Conservation (phyloP, 129 eudicot species). For the Lactuca saligna region DNA sequence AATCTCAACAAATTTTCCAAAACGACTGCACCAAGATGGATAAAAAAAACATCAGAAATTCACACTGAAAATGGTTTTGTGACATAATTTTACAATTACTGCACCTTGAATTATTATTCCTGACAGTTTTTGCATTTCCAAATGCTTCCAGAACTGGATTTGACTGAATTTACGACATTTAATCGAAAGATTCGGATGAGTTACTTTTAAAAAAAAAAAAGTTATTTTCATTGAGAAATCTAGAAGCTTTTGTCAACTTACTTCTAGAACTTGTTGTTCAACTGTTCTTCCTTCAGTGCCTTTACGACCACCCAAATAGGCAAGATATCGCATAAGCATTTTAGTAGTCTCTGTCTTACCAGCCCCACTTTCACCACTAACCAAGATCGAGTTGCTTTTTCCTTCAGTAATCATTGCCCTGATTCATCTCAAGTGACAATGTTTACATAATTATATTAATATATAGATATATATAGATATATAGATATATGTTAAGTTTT, state of each 20-base stretch:
- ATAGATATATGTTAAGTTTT: conserved; percentile 9
- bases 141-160: conserved; percentile 99
- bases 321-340: conserved; percentile 99
- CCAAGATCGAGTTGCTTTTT: conserved; percentile 92
- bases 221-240: conserved; percentile 7
- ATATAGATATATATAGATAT: too few species aligned
- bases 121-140: conserved; percentile 98
- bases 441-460: conserved; percentile 24
- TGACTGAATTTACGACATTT: conserved; percentile 61
- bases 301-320: conserved; percentile 95
- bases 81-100: not conserved
- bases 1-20: conserved; percentile 97
- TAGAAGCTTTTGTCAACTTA: conserved; percentile 35
- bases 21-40: conserved; percentile 65
- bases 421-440: conserved; percentile 42
- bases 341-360: conserved; percentile 99
- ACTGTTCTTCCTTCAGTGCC: conserved; percentile 98
- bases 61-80: not conserved
- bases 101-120: conserved; percentile 97
- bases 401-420: conserved; percentile 97
- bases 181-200: conserved; percentile 25
- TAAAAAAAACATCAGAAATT: conserved; percentile 21
- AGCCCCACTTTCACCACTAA: conserved; percentile 99
- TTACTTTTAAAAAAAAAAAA: conserved; percentile 12
- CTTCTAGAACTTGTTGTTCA: conserved; percentile 98